Base-by-base conservation (phyloP, 345 rosid species). In the Odontarrhena argentea region DNA sequence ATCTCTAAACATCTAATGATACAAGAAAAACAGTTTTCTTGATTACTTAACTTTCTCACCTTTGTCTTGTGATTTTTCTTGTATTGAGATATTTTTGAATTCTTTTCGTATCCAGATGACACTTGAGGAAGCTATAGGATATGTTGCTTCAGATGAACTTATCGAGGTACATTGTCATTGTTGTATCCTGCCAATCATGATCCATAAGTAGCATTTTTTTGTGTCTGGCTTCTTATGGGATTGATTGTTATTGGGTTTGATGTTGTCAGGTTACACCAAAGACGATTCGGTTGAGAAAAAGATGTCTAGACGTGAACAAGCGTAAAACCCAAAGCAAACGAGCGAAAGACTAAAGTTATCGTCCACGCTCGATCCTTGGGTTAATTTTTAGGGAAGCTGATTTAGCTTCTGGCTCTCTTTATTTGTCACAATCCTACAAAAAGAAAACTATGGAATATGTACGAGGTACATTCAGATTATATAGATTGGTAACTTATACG, bases 121-220 rank as follows among this genome's bases (percentile, higher is more conserved):
- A 36, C 92, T 91, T 30, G 99, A 94, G 83, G 97, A 94, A 80
- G 97, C 96, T 64, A 88, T 91, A 37, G 97, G 99, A 25, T 94
- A 94, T 70, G 97, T 94, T 26, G 99, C 91, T 40, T 79, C 96
- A 10, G 99, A 91, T 80, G 99, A 91, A 77, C 95, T 91, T 68
- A 94, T 94, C 54, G 99, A 94, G 90, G 99, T 87, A 78, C 60
- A 57, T 70, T 56, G 11, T 15, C 5, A 36, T 49, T 57, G 26
- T 14, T 6, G 8, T 7, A 13, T 54, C 32, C 9, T 2, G 54
- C 51, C 26, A 63, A 38, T 36, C 40, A 48, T 68, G 11, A 8
- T 52, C 36, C 45, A 25, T 38, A 9, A 8, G 1, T 9, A 18
- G 56, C 10, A 11, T 34, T 18, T 34, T 34, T 10, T 60, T 67